A percentile compares a stretch with the other conserved stretches of the same genome.
Evolutionary conservation across 2,329 filamentous ascomycete species (phyloP).

Genomic region (Clonostachys rhizophaga): DNA sequence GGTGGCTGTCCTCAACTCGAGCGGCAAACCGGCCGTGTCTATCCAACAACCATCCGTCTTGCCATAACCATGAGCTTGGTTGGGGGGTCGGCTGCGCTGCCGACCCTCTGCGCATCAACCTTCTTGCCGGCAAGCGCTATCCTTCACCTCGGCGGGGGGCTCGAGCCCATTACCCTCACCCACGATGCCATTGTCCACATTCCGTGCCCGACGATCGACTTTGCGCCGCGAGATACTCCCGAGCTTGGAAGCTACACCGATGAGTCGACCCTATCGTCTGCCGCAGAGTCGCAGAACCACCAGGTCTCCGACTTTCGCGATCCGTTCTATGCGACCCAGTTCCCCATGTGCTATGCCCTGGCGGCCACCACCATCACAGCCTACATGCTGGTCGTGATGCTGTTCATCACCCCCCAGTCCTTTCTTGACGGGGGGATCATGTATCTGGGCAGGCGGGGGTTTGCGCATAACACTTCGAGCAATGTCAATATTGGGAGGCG

Average conservation of each 20-base stretch:
- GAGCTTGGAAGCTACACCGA: slow-evolving; percentile 17
- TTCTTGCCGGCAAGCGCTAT: slow-evolving; percentile 38
- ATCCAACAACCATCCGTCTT: slow-evolving; percentile 11
- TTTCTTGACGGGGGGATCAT: slow-evolving; percentile 84
- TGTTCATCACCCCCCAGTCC: slow-evolving; percentile 90
- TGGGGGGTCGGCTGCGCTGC: slow-evolving; percentile 11
- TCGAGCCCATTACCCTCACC: slow-evolving; percentile 51
- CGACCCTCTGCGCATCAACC: slow-evolving; percentile 31
- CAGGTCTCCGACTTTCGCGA: slow-evolving; percentile 66
- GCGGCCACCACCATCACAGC: slow-evolving; percentile 86
- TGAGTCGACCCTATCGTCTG: slow-evolving; percentile 22
- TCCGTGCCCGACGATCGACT: slow-evolving; percentile 17
- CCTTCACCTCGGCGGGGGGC: slow-evolving; percentile 43
- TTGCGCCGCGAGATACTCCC: slow-evolving; percentile 14
- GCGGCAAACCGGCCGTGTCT: background rate
- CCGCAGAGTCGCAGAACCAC: slow-evolving; percentile 20
- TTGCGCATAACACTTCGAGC: slow-evolving; percentile 80
- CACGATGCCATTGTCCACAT: slow-evolving; percentile 50
- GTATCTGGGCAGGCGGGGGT: slow-evolving; percentile 74
- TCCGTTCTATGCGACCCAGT: slow-evolving; percentile 90
- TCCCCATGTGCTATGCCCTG: slow-evolving; percentile 89
- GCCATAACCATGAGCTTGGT: slow-evolving; percentile 1
- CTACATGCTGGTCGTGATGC: slow-evolving; percentile 89
- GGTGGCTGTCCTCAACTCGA: background rate
- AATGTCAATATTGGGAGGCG: slow-evolving; percentile 84